Conservation (phyloP, 1,139 yeast species). For the Saccharomyces hybrid region DNA sequence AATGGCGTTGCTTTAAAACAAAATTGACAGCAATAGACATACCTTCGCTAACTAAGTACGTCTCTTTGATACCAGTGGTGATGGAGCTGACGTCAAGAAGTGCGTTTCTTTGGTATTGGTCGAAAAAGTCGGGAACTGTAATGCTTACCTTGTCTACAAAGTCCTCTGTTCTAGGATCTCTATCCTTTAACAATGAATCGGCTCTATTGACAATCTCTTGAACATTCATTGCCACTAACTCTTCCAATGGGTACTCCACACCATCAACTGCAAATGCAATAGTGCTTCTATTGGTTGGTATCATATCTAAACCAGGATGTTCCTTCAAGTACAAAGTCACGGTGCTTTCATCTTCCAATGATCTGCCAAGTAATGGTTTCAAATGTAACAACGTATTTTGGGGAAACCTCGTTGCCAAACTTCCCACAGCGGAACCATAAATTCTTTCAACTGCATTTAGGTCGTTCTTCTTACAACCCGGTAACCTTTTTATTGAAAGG, state of each 20-base stretch:
- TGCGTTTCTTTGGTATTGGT: constrained; percentile 60
- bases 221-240: constrained; percentile 75
- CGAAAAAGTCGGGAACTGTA: constrained; percentile 69
- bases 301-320: constrained; percentile 58
- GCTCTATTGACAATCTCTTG: constrained; percentile 64
- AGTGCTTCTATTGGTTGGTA: constrained; percentile 44
- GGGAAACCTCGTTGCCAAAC: constrained; percentile 70
- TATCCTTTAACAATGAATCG: constrained; percentile 38
- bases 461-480: constrained; percentile 24
- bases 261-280: constrained; percentile 51
- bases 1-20: constrained; percentile 34
- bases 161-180: constrained; percentile 45
- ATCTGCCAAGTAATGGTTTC: constrained; percentile 64
- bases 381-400: constrained; percentile 56
- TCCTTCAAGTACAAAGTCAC: constrained; percentile 40
- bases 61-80: constrained; percentile 34
- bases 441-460: constrained; percentile 52
- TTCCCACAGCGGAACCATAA: constrained; percentile 71
- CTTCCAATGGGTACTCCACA: constrained; percentile 57
- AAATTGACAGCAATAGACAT: constrained; percentile 82
- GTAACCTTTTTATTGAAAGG: constrained; percentile 49
- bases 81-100: constrained; percentile 55
- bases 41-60: constrained; percentile 83
- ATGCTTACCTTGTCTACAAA: constrained; percentile 43
- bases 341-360: constrained; percentile 39